These are phyloP conservation scores for Thermoascus crustaceus DNA, from an alignment of 2,329 filamentous ascomycete species.

Conservation along the genomic window DNA sequence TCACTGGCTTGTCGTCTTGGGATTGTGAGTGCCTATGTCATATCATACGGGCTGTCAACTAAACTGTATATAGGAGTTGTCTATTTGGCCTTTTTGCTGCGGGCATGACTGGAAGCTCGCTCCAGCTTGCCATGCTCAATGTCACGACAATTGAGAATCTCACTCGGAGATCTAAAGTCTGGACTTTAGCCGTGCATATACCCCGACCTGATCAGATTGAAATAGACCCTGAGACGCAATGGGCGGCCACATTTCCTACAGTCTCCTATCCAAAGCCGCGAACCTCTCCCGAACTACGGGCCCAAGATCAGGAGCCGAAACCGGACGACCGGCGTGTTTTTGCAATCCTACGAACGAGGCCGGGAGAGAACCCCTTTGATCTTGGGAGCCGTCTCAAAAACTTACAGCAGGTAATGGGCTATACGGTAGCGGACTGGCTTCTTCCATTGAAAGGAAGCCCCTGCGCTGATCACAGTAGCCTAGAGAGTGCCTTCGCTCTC, in stretches of 20 bases:
- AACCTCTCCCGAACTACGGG: conserved; percentile 12
- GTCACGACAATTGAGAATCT: conserved; percentile 79
- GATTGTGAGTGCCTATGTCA: conserved; percentile 39
- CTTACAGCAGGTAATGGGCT: conserved; percentile 72
- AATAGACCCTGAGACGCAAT: conserved; percentile 28
- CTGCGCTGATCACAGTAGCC: conserved; percentile 58
- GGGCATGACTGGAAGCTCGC: conserved; percentile 66
- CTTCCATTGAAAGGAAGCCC: conserved; percentile 69
- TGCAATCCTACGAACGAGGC: conserved; percentile 64
- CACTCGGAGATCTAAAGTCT: conserved; percentile 51
- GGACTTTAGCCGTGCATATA: conserved; percentile 67
- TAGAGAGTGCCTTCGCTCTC: conserved; percentile 59
- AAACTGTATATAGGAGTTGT: conserved; percentile 37
- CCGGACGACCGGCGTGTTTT: conserved; percentile 57
- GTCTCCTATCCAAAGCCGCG: conserved; percentile 34
- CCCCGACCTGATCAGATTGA: conserved; percentile 38
- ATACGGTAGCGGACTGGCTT: conserved; percentile 64
- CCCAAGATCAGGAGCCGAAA: conserved; percentile 27
- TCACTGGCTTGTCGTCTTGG: conserved; percentile 59
- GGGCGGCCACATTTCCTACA: conserved; percentile 28
- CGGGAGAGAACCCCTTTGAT: conserved; percentile 80
- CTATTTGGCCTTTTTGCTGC: conserved; percentile 75
- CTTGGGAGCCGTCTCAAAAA: conserved; percentile 59
- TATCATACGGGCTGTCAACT: conserved; percentile 1
- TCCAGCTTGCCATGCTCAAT: conserved; percentile 63